Evolutionary conservation across 2,329 filamentous ascomycete species (phyloP), one percentile per base, ranked within the genome.

Genomic region (Epichloe aotearoae): DNA sequence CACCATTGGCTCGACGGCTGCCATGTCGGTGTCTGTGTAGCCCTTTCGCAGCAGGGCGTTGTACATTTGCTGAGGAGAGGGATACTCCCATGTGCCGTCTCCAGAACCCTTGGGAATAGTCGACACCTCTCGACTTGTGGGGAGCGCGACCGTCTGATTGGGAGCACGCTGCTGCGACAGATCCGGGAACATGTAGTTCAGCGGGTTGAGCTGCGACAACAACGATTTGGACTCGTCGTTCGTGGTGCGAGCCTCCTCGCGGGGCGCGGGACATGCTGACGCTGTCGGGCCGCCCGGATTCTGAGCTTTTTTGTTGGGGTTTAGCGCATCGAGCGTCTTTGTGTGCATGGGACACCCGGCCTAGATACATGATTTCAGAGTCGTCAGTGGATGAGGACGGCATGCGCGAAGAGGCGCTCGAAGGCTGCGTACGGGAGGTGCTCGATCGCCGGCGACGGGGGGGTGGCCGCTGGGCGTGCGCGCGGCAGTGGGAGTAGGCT

Each of bases 21-120:
- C 93, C 50, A 88, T 80, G 51, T 95, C 90, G 0, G 93, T 97
- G 65, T 97, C 90, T 1, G 86, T 89, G 69, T 96, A 93, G 52
- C 93, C 93, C 69, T 98, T 98, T 56, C 93, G 84, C 54, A 97
- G 73, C 70, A 98, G 84, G 7, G 93, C 93, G 63, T 98, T 97
- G 75, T 97, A 98, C 93, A 98, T 98, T 69, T 98, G 93, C 71
- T 98, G 93, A 0, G 93, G 91, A 0, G 89, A 96, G 0, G 93
- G 93, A 64, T 98, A 98, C 68, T 97, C 93, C 93, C 93, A 98
- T 61, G 87, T 94, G 45, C 82, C 80, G 49, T 83, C 76, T 46
- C 80, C 77, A 53, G 85, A 82, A 61, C 86, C 88, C 58, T 86
- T 86, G n/a, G 93, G 93, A 59, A 98, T 98, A 1, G 90, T 89